Evolutionary conservation across 2,329 filamentous ascomycete species (phyloP).

Genomic region (Hypoxylon sp.): DNA sequence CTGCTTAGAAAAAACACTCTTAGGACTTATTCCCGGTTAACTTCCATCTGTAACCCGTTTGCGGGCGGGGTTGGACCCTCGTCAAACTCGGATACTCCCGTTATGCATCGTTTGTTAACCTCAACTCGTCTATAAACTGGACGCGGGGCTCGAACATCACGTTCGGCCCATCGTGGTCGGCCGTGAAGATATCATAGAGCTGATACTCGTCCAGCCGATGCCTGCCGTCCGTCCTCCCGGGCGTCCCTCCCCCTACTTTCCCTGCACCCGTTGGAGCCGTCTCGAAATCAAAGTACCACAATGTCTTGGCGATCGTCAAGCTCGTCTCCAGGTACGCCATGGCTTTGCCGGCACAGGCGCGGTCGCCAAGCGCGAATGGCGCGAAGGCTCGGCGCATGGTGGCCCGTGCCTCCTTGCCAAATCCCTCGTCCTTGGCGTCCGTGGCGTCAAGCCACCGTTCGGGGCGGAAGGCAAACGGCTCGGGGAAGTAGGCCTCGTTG

Average conservation of each 20-base stretch:
- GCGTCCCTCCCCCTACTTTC: background rate
- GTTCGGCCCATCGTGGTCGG: slow-evolving; percentile 1
- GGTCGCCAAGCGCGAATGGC: slow-evolving; percentile 26
- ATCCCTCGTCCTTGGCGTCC: background rate
- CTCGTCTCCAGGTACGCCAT: slow-evolving; percentile 28
- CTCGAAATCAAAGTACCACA: slow-evolving; percentile 30
- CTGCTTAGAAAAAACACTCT: too few species aligned
- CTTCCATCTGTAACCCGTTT: too few species aligned
- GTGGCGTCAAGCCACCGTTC: slow-evolving; percentile 4
- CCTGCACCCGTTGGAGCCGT: background rate
- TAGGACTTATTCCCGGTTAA: too few species aligned
- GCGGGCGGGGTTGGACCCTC: too few species aligned
- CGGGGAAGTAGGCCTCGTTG: slow-evolving; percentile 7
- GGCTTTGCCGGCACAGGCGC: slow-evolving; percentile 25
- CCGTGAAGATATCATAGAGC: slow-evolving; percentile 4
- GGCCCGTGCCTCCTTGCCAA: background rate
- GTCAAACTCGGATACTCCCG: background rate
- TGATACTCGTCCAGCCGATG: slow-evolving; percentile 3
- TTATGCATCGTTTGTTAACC: background rate
- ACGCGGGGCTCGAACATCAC: slow-evolving; percentile 2
- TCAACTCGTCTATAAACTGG: background rate
- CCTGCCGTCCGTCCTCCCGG: background rate
- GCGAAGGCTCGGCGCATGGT: slow-evolving; percentile 22
- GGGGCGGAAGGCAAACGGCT: slow-evolving; percentile 4
- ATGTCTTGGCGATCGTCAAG: slow-evolving; percentile 20